phyloP scores from a whole-genome alignment of 106 monocot species.

The Phalaenopsis aphrodite region DNA sequence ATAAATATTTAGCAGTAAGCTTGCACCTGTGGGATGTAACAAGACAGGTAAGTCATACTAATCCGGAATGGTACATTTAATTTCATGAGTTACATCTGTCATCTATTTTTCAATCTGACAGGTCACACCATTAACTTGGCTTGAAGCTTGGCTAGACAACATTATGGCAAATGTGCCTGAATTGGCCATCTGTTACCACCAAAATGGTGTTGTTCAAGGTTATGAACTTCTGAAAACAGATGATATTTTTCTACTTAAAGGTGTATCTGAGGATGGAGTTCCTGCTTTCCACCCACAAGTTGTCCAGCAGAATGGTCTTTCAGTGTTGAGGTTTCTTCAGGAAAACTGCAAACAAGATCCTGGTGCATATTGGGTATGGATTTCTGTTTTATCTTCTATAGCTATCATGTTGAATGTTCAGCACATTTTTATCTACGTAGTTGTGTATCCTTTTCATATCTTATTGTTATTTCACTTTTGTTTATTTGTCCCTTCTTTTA shows the following conservation, averaged over 20 bases:
- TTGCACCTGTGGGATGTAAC: conserved; percentile 91
- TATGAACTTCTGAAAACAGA: conserved; percentile 95
- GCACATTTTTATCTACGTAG: not conserved
- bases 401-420: not conserved
- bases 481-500: conserved; percentile 4
- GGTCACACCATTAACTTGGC: conserved; percentile 92
- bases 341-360: conserved; percentile 98
- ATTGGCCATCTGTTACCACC: conserved; percentile 89
- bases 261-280: conserved; percentile 87
- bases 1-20: conserved; percentile 95
- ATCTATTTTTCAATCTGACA: conserved; percentile 25
- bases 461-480: not conserved
- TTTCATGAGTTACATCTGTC: not conserved
- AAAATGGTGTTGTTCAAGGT: conserved; percentile 97
- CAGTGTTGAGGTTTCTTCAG: conserved; percentile 90
- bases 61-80: not conserved
- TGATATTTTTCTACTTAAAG: conserved; percentile 93
- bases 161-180: conserved; percentile 97
- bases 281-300: conserved; percentile 98
- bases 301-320: conserved; percentile 93
- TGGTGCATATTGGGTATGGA: conserved; percentile 93
- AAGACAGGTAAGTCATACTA: conserved; percentile 44
- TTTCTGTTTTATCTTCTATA: not conserved
- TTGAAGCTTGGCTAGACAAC: conserved; percentile 99
- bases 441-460: not conserved